Conservation (phyloP, 1,284 basidiomycete genomes). For the Pyrrhoderma noxium region DNA sequence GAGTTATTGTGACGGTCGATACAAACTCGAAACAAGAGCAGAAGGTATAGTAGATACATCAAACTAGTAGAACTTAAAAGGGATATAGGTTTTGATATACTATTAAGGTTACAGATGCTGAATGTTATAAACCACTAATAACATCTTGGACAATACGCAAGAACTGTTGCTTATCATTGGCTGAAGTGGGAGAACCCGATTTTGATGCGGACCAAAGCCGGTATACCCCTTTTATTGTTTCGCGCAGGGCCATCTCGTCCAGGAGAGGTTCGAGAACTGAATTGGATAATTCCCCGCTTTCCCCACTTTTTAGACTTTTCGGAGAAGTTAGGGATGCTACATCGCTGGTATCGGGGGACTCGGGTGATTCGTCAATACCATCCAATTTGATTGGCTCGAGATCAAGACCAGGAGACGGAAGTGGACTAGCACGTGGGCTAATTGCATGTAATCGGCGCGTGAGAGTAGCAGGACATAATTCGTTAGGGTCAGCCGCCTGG, state of each 20-base stretch:
- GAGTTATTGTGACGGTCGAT: background rate
- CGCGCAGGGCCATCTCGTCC: conserved; percentile 22
- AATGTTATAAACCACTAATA: background rate
- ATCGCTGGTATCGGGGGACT: conserved; percentile 11
- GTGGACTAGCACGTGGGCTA: conserved; percentile 8
- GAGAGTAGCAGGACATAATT: conserved; percentile 6
- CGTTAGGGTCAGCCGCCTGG: background rate
- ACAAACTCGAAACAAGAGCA: no score
- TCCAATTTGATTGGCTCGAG: background rate
- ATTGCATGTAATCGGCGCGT: conserved; percentile 9
- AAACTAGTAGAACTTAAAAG: background rate
- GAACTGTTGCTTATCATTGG: conserved; percentile 31
- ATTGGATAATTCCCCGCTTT: background rate
- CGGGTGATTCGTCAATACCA: background rate
- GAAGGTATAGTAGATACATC: background rate
- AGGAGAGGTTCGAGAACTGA: background rate
- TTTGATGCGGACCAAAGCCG: conserved; percentile 36
- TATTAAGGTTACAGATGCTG: background rate
- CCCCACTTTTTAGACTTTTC: background rate
- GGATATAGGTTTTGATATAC: background rate
- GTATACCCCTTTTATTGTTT: conserved; percentile 43
- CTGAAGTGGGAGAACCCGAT: conserved; percentile 15
- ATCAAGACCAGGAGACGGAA: conserved; percentile 7
- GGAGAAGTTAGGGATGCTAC: conserved; percentile 9
- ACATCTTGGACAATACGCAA: conserved; percentile 28